Evolutionary conservation across 2,329 filamentous ascomycete genomes (phyloP), one percentile per base, ranked within the genome.

Genomic region (Fusarium pseudonygamai): DNA sequence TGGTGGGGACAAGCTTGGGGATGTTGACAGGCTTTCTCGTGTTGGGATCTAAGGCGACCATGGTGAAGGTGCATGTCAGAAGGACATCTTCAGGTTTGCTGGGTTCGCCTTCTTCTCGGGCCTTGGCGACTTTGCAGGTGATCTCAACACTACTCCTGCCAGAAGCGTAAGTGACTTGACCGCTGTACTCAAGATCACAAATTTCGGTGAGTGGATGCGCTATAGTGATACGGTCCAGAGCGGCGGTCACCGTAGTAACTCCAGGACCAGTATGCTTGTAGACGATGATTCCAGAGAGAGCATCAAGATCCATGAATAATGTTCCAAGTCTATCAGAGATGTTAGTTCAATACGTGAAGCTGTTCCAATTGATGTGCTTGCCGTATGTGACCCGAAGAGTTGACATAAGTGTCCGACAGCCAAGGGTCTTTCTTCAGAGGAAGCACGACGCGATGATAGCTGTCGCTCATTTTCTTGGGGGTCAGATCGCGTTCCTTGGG

Each of bases 301-400:
- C 93, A 81, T 95, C 93, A 5, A 95, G 86, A 71, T 95, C 93
- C 92, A 95, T 95, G 69, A 95, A 89, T 22, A 95, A 84, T 0
- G 92, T 91, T 1, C 93, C 93, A 13, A 95, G 85, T 60, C 78
- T 79, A 32, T 36, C 34, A 36, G 16, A 36, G 2, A 36, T 16
- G 15, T 36, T 16, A 36, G 34, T 36, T 36, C 7, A 16, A 16
- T 9, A 3, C 34, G 7, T 36, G 15, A 16, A 36, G 15, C 7
- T 15, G 34, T 1, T 16, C 15, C 13, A 28, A 7, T 22, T 12
- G 28, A 16, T 9, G 7, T 3, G 32, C 9, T 13, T 77, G 72
- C 78, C 91, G 87, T 74, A 95, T 92, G 75, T 94, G 92, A 0
- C 93, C 93, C 1, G 90, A 90, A 2, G 92, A 88, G 81, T 95